Conservation (phyloP, 23 red algal genomes). For the Gracilaria domingensis region DNA sequence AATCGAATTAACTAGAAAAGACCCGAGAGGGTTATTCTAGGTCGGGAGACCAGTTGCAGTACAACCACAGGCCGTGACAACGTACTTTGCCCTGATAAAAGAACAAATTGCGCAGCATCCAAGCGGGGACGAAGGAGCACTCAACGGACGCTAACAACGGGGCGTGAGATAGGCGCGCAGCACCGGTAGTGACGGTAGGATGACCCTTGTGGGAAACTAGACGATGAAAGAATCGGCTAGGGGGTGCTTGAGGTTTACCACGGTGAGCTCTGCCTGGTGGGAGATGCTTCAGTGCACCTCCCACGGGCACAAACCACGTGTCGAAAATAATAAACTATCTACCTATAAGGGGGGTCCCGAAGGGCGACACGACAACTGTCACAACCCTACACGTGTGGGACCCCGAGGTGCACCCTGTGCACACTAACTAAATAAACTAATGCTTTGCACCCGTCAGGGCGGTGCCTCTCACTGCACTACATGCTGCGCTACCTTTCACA, state of each 20-base stretch:
- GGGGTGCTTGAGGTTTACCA: not conserved
- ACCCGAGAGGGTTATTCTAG: no score
- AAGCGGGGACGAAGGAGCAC: not conserved
- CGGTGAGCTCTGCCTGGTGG: not conserved
- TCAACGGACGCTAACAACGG: slow-evolving; percentile 18
- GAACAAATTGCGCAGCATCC: not conserved
- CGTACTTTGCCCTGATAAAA: not conserved
- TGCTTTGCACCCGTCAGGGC: no score
- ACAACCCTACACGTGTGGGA: no score
- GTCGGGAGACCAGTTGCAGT: no score
- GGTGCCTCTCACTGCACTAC: no score
- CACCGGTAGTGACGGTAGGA: not conserved
- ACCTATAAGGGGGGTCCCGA: not conserved
- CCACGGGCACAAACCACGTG: not conserved
- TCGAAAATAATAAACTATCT: not conserved
- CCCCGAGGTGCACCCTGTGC: no score
- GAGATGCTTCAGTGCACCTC: not conserved
- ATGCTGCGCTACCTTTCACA: no score
- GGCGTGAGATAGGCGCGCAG: not conserved
- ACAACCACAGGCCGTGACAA: not conserved
- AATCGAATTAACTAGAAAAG: no score
- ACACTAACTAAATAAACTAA: no score
- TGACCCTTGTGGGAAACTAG: slow-evolving; percentile 1
- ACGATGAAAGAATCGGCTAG: not conserved
- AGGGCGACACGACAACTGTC: no score